These are phyloP conservation scores for Fusarium sp. DNA, from an alignment of 2,329 filamentous ascomycete species.

Conservation along the genomic window DNA sequence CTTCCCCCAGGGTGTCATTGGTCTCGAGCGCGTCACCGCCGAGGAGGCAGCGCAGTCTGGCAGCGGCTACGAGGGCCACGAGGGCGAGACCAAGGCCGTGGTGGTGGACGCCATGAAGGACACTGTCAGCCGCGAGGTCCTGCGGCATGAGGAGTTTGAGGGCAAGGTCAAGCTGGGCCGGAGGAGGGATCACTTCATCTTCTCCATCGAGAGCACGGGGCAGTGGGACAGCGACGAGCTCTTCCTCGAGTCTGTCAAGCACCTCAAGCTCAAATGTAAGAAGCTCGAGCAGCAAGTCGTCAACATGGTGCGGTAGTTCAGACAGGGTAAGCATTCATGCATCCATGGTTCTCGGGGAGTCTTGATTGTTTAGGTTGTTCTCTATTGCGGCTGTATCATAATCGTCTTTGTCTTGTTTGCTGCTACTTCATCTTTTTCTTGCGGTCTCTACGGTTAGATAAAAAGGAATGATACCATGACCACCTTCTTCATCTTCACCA, in stretches of 20 bases:
- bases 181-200: conserved; percentile 96
- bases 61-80: conserved; percentile 77
- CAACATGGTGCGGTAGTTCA: conserved; percentile 67
- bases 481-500: conserved; percentile 34
- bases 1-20: conserved; percentile 91
- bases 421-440: conserved; percentile 20
- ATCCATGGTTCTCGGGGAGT: conserved; percentile 23
- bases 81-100: conserved; percentile 87
- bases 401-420: conserved; percentile 32
- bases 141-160: conserved; percentile 93
- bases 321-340: background rate
- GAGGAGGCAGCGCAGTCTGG: conserved; percentile 71
- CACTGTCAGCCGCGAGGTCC: conserved; percentile 91
- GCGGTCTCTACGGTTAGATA: conserved; percentile 48
- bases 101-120: conserved; percentile 92
- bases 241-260: conserved; percentile 88
- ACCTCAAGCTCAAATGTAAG: conserved; percentile 87
- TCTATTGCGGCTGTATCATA: conserved; percentile 39
- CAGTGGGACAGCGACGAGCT: conserved; percentile 95
- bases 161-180: conserved; percentile 95
- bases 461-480: conserved; percentile 52
- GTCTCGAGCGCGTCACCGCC: conserved; percentile 76
- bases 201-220: conserved; percentile 92
- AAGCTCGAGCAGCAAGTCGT: conserved; percentile 78
- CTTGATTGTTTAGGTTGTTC: conserved; percentile 23